Conservation (phyloP, 1,139 yeast genomes). For the Eremothecium gossypii region DNA sequence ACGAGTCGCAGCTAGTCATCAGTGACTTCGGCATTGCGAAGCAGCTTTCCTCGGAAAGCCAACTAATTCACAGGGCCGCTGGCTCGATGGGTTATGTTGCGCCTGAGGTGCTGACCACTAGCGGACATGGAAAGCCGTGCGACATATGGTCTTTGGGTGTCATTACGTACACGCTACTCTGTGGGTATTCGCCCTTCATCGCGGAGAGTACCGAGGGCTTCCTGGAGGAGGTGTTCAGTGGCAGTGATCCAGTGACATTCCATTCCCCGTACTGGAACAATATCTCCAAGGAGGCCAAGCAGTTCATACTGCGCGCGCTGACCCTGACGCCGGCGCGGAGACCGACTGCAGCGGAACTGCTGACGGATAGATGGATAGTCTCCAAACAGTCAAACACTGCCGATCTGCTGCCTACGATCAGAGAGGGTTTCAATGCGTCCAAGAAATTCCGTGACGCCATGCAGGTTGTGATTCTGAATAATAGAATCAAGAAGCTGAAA, state of each 20-base stretch:
- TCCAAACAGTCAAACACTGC: constrained; percentile 39
- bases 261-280: constrained; percentile 82
- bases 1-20: constrained; percentile 61
- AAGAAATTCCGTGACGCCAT: constrained; percentile 79
- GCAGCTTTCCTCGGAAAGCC: constrained; percentile 46
- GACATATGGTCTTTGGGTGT: constrained; percentile 93
- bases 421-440: constrained; percentile 75
- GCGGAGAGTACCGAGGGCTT: constrained; percentile 79
- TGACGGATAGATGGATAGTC: constrained; percentile 64
- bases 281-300: constrained; percentile 65
- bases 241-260: constrained; percentile 55
- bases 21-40: constrained; percentile 95
- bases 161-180: constrained; percentile 76
- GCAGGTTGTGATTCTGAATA: constrained; percentile 67
- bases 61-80: constrained; percentile 66
- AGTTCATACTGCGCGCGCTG: constrained; percentile 59
- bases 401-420: constrained; percentile 64
- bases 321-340: constrained; percentile 56
- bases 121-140: constrained; percentile 86
- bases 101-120: constrained; percentile 71
- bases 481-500: constrained; percentile 61
- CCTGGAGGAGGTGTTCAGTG: constrained; percentile 67
- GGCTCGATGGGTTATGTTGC: constrained; percentile 94
- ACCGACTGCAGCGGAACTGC: constrained; percentile 55
- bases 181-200: constrained; percentile 89